phyloP scores from a whole-genome alignment of 345 rosid species.

The Erysimum cheiranthoides region DNA sequence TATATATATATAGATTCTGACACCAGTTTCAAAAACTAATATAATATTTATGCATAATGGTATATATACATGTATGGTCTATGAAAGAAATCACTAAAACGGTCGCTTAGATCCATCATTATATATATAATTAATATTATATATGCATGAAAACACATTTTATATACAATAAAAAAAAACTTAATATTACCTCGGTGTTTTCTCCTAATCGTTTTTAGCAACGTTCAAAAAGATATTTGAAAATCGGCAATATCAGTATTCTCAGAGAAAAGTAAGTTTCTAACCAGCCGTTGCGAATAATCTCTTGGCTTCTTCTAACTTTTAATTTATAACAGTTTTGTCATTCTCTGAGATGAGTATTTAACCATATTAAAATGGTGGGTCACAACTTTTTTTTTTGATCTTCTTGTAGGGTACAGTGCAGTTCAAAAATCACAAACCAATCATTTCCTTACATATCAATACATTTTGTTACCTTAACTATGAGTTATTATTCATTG shows the following conservation, averaged over 20 bases:
- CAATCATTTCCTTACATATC: slow-evolving; percentile 24
- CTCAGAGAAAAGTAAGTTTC: slow-evolving; percentile 11
- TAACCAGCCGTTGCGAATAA: slow-evolving; percentile 25
- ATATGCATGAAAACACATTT: not conserved
- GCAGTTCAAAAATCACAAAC: slow-evolving; percentile 19
- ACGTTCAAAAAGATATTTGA: not conserved
- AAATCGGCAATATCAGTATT: not conserved
- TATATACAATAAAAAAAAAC: not conserved
- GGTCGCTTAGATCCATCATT: no score
- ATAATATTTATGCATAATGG: no score
- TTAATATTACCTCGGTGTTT: not conserved
- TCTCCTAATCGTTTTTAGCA: not conserved
- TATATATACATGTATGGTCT: no score
- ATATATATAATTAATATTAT: not conserved
- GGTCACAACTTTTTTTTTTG: not conserved
- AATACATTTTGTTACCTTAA: slow-evolving; percentile 19
- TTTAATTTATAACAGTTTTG: slow-evolving; percentile 38
- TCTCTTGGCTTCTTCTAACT: slow-evolving; percentile 32
- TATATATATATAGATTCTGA: no score
- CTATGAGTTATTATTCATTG: slow-evolving; percentile 14
- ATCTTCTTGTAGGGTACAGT: not conserved
- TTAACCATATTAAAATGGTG: slow-evolving; percentile 20
- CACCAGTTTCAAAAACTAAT: no score
- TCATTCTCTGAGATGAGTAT: slow-evolving; percentile 27
- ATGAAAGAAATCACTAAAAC: not conserved